Percentiles rank a stretch among this genome's conserved stretches.
phyloP scores from a whole-genome alignment of 352 stramenopile species.

The Heterotrichella gracilis region DNA sequence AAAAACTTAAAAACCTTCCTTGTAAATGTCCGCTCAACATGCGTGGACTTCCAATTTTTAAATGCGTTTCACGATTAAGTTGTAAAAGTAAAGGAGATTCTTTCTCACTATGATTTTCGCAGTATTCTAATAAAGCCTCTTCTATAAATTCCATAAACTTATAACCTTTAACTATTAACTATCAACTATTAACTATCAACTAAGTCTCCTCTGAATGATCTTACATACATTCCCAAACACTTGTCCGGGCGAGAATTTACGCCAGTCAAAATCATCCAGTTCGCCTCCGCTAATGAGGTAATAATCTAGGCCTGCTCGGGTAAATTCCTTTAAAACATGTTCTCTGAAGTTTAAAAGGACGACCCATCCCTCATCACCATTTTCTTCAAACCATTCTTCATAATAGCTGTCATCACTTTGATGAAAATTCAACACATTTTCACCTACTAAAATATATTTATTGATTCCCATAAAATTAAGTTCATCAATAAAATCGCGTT shows the following conservation, averaged over 20 bases:
- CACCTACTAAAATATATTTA: neutral
- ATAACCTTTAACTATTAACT: too few species aligned
- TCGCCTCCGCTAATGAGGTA: neutral
- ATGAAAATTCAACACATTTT: constrained; percentile 7
- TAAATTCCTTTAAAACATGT: constrained; percentile 7
- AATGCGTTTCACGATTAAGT: neutral
- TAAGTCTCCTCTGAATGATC: neutral
- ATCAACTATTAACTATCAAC: too few species aligned
- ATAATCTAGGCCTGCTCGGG: neutral
- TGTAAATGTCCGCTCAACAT: neutral
- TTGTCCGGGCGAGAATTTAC: neutral
- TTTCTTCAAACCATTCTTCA: neutral
- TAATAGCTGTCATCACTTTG: neutral
- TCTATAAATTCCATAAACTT: constrained; percentile 3
- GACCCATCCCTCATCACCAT: neutral
- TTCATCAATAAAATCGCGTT: constrained; percentile 1
- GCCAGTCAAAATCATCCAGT: neutral
- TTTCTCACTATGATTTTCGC: neutral
- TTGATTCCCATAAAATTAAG: neutral
- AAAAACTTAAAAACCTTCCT: neutral
- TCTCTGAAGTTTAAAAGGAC: neutral
- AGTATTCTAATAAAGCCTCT: neutral
- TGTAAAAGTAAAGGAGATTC: neutral
- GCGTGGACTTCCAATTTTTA: neutral
- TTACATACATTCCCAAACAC: neutral